Evolutionary conservation across 352 stramenopile species (phyloP).

Genomic region (Globisporangium canariense): DNA sequence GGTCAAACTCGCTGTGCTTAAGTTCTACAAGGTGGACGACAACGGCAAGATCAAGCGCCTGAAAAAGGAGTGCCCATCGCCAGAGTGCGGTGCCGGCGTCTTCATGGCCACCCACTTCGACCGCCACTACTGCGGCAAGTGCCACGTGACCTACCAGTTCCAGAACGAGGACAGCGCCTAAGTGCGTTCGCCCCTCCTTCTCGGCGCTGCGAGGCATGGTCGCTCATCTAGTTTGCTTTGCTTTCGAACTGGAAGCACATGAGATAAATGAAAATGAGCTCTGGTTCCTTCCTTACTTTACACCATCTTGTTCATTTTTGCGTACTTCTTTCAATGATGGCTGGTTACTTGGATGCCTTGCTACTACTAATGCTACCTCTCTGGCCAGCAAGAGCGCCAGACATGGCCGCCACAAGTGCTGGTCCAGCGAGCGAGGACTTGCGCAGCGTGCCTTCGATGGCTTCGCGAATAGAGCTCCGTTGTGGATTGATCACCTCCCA

Average conservation of each 20-base stretch:
- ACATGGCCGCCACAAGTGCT: neutral
- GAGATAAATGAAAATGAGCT: slow-evolving; percentile 20
- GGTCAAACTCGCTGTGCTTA: slow-evolving; percentile 96
- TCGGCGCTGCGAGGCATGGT: slow-evolving; percentile 1
- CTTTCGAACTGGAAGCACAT: neutral
- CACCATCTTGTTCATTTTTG: neutral
- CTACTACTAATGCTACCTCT: neutral
- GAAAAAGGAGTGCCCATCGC: slow-evolving; percentile 96
- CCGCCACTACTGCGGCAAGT: slow-evolving; percentile 99
- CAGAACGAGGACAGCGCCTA: slow-evolving; percentile 71
- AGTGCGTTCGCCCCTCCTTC: slow-evolving; percentile 10
- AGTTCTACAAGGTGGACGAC: slow-evolving; percentile 97
- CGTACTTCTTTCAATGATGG: neutral
- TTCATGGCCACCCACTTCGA: slow-evolving; percentile 99
- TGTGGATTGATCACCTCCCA: slow-evolving; percentile 63
- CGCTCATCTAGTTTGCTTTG: slow-evolving; percentile 1
- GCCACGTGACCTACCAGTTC: slow-evolving; percentile 95
- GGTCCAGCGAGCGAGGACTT: neutral
- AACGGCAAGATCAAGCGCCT: slow-evolving; percentile 96
- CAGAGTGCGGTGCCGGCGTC: slow-evolving; percentile 95
- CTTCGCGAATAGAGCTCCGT: slow-evolving; percentile 46
- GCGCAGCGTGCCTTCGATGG: slow-evolving; percentile 39
- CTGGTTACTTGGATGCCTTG: neutral
- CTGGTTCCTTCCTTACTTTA: slow-evolving; percentile 18
- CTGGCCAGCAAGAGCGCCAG: neutral